A percentile compares a stretch with the other conserved stretches of the same genome.
phyloP scores from a whole-genome alignment of 352 stramenopile genomes.

The Pythium sp. region DNA sequence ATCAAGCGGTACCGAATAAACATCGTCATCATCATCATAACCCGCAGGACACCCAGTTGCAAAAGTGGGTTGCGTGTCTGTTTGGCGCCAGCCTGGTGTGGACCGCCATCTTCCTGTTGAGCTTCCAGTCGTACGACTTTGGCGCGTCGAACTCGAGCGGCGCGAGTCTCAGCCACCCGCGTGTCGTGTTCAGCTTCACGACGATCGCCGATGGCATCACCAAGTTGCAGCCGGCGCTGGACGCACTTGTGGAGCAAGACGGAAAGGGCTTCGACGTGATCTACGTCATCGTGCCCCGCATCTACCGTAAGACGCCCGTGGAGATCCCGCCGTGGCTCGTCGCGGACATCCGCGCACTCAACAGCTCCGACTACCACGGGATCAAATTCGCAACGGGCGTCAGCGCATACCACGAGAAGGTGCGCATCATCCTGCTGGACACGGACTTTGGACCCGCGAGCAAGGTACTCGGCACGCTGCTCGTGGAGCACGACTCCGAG shows the following conservation, averaged over 20 bases:
- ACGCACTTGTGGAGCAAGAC: slow-evolving; percentile 38
- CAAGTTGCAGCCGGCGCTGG: slow-evolving; percentile 35
- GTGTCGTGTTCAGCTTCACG: slow-evolving; percentile 61
- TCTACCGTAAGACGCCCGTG: slow-evolving; percentile 35
- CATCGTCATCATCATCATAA: not conserved
- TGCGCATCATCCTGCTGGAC: slow-evolving; percentile 40
- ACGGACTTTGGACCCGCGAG: slow-evolving; percentile 52
- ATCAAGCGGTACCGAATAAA: slow-evolving; percentile 11
- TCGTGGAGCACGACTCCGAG: slow-evolving; percentile 53
- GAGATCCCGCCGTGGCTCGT: slow-evolving; percentile 44
- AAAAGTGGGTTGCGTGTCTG: slow-evolving; percentile 26
- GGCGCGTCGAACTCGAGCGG: slow-evolving; percentile 19
- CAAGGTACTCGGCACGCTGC: slow-evolving; percentile 47
- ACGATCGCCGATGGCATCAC: slow-evolving; percentile 35
- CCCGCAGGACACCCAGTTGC: slow-evolving; percentile 9
- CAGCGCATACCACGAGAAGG: slow-evolving; percentile 36
- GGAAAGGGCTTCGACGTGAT: slow-evolving; percentile 39
- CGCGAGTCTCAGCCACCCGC: slow-evolving; percentile 24
- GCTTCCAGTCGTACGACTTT: slow-evolving; percentile 32
- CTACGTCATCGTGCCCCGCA: slow-evolving; percentile 46
- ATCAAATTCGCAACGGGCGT: slow-evolving; percentile 30
- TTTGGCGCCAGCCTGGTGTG: slow-evolving; percentile 29
- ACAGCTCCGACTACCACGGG: slow-evolving; percentile 26
- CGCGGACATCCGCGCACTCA: slow-evolving; percentile 14
- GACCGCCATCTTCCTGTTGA: slow-evolving; percentile 35